A percentile compares a stretch with the other conserved stretches of the same genome.
These are phyloP conservation scores for Pichia nanzhaoensis DNA, from an alignment of 805 yeast species.

Conservation along the genomic window DNA sequence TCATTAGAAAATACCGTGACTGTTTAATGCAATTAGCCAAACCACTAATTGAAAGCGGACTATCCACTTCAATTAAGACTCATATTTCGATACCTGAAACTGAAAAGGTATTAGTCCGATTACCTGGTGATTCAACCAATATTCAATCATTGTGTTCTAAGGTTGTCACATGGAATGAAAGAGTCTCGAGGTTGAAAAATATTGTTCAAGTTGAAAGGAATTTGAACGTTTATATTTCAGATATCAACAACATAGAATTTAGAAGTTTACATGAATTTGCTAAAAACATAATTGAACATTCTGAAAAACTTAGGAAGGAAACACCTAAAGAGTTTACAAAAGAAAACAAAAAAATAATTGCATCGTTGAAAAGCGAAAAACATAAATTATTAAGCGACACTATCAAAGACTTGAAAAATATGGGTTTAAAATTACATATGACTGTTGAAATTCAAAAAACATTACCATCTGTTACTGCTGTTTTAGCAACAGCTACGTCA, in stretches of 20 bases:
- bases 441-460: conserved; percentile 58
- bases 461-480: conserved; percentile 55
- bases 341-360: conserved; percentile 63
- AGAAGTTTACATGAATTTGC: conserved; percentile 54
- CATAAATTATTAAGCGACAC: conserved; percentile 70
- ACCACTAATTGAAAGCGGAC: conserved; percentile 54
- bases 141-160: conserved; percentile 23
- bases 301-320: conserved; percentile 59
- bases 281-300: conserved; percentile 44
- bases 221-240: conserved; percentile 42
- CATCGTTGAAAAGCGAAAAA: conserved; percentile 76
- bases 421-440: conserved; percentile 67
- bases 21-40: conserved; percentile 47
- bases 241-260: conserved; percentile 29
- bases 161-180: conserved; percentile 43
- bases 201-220: conserved; percentile 44
- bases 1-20: conserved; percentile 74
- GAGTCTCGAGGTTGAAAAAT: conserved; percentile 54
- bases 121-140: conserved; percentile 5
- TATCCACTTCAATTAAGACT: conserved; percentile 20
- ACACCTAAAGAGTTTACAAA: conserved; percentile 71
- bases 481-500: conserved; percentile 50
- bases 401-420: conserved; percentile 61
- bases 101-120: neutral
- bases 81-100: neutral